Conservation (phyloP, 2,329 filamentous ascomycete species). For the Arthrobotrys pseudoclavata region DNA sequence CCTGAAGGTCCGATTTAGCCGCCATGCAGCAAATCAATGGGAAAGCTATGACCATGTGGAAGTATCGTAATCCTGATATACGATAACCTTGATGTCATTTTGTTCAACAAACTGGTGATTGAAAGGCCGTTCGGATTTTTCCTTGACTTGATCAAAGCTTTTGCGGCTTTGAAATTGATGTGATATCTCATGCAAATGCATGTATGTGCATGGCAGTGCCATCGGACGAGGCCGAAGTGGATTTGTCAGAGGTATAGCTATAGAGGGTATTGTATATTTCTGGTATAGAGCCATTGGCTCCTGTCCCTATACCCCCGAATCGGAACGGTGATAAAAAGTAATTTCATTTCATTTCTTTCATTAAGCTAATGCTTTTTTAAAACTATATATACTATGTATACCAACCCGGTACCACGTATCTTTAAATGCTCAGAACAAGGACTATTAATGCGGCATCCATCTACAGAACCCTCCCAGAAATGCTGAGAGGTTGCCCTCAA, state of each 20-base stretch:
- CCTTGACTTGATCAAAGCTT: background rate
- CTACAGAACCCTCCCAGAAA: background rate
- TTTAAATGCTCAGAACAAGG: background rate
- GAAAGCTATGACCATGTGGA: background rate
- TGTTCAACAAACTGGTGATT: background rate
- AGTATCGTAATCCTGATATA: no score
- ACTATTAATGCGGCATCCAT: conserved; percentile 8
- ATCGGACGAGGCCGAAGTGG: background rate
- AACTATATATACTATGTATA: background rate
- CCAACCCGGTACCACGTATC: background rate
- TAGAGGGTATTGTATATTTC: background rate
- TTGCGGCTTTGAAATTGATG: background rate
- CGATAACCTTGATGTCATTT: no score
- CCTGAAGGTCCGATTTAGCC: background rate
- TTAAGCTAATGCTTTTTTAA: conserved; percentile 11
- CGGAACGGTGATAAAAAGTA: background rate
- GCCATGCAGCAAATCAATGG: background rate
- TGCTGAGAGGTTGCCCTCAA: background rate
- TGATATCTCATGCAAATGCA: background rate
- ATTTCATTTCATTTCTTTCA: background rate
- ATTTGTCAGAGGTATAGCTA: background rate
- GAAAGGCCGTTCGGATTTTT: background rate
- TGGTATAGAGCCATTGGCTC: background rate
- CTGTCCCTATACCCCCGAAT: background rate
- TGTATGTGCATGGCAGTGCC: background rate